Conservation (phyloP, 2,329 filamentous ascomycete genomes). For the Didymella segeticola region DNA sequence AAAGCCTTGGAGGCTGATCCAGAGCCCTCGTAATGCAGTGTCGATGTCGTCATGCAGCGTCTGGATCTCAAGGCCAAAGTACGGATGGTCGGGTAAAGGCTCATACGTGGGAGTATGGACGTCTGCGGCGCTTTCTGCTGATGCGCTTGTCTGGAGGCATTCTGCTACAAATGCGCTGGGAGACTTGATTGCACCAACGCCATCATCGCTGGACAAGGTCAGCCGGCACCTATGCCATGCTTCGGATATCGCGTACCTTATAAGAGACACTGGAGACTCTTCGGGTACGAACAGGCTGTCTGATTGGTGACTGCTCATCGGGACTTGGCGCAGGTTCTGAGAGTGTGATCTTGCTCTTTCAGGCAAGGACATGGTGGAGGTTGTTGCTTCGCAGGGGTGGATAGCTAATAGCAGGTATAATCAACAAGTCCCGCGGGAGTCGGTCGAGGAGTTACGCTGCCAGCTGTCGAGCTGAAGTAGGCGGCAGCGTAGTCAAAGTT, state of each 20-base stretch:
- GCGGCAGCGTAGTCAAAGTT: neutral
- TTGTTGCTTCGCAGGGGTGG: too few species aligned
- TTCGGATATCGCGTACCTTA: neutral
- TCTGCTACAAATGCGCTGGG: neutral
- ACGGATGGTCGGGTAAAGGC: slow-evolving; percentile 1
- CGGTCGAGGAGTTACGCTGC: neutral
- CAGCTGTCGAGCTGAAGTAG: neutral
- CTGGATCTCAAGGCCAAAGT: slow-evolving; percentile 3
- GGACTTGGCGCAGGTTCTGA: neutral
- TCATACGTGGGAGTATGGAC: slow-evolving; percentile 1
- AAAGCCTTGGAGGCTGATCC: slow-evolving; percentile 5
- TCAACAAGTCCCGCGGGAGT: too few species aligned
- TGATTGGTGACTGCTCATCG: neutral
- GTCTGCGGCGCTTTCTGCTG: neutral
- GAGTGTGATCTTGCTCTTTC: neutral
- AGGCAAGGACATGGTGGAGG: too few species aligned
- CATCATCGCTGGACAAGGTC: neutral
- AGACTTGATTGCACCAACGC: neutral
- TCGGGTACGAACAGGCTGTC: slow-evolving; percentile 4
- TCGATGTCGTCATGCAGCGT: slow-evolving; percentile 1
- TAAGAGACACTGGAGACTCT: neutral
- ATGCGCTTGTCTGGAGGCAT: neutral
- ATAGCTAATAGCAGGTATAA: neutral
- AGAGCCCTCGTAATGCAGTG: slow-evolving; percentile 1
- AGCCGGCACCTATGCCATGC: neutral